Evolutionary conservation across 768 basidiomycete genomes (phyloP).

Genomic region (Boletus pseudo-olivaceus): DNA sequence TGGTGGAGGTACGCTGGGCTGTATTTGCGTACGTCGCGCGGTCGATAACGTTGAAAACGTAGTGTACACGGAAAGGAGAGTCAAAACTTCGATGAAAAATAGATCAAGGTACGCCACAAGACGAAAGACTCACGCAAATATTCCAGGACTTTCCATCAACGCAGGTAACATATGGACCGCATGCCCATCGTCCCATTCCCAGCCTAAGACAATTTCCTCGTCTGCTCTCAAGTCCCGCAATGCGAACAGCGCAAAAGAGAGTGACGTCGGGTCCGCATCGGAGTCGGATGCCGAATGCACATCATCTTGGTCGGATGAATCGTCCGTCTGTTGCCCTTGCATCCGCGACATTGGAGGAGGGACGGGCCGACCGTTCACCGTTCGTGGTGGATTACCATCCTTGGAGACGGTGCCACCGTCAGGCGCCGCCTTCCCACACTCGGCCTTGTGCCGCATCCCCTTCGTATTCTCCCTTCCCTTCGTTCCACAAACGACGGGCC

Average conservation of each 20-base stretch:
- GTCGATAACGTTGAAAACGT: not conserved
- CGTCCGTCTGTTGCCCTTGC: slow-evolving; percentile 10
- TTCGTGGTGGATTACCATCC: not conserved
- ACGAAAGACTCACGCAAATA: slow-evolving; percentile 51
- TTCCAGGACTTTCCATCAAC: slow-evolving; percentile 52
- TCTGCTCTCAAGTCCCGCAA: slow-evolving; percentile 66
- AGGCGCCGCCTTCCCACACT: slow-evolving; percentile 10
- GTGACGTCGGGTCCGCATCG: slow-evolving; percentile 33
- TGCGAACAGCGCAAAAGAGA: slow-evolving; percentile 82
- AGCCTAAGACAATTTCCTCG: slow-evolving; percentile 86
- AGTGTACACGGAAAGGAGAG: not conserved
- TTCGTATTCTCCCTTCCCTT: slow-evolving; percentile 17
- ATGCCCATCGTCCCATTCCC: slow-evolving; percentile 97
- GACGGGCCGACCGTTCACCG: slow-evolving; percentile 8
- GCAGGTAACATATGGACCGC: slow-evolving; percentile 77
- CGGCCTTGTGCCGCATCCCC: slow-evolving; percentile 15
- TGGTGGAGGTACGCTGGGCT: slow-evolving; percentile 49
- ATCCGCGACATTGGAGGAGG: slow-evolving; percentile 8
- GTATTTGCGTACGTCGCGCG: not conserved
- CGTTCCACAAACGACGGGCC: slow-evolving; percentile 40
- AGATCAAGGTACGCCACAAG: not conserved
- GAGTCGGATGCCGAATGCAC: slow-evolving; percentile 10
- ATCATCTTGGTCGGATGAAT: slow-evolving; percentile 21
- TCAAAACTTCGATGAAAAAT: not conserved
- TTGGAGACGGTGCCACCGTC: not conserved